Conservation (phyloP, 2,329 filamentous ascomycete species). For the Bipolaris gigantea region DNA sequence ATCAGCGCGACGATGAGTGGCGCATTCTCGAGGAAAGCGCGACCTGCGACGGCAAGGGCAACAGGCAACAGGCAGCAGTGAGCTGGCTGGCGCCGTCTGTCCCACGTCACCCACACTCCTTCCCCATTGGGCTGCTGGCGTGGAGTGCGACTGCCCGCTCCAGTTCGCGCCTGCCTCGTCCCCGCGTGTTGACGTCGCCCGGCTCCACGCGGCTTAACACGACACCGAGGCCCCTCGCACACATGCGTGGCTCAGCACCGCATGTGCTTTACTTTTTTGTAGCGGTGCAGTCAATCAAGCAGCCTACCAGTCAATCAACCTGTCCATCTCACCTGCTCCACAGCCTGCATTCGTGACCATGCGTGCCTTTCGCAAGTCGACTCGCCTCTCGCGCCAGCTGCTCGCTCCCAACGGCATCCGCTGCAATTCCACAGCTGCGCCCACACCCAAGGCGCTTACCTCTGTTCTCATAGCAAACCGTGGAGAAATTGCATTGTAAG, state of each 20-base stretch:
- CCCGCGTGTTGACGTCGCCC: constrained; percentile 25
- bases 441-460: constrained; percentile 52
- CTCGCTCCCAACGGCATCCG: constrained; percentile 35
- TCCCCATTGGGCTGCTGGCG: constrained; percentile 4
- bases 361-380: constrained; percentile 41
- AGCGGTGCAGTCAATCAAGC: constrained; percentile 16
- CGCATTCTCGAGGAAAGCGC: constrained; percentile 1
- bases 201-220: constrained; percentile 30
- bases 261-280: constrained; percentile 19
- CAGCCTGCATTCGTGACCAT: constrained; percentile 28
- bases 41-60: no score
- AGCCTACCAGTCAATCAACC: constrained; percentile 2
- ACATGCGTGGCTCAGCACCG: constrained; percentile 11
- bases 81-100: background rate
- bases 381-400: constrained; percentile 41
- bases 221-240: constrained; percentile 32
- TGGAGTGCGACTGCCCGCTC: constrained; percentile 1
- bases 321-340: constrained; percentile 7
- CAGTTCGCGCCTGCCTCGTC: constrained; percentile 17
- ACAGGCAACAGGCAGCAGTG: background rate
- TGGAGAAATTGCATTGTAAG: constrained; percentile 85
- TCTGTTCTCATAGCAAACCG: constrained; percentile 95
- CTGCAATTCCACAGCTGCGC: constrained; percentile 36
- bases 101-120: constrained; percentile 1
- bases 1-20: constrained; percentile 7